A percentile compares a stretch with the other conserved stretches of the same genome.
Conservation (phyloP, 1,139 yeast genomes). For the Nematodospora anomalae region DNA sequence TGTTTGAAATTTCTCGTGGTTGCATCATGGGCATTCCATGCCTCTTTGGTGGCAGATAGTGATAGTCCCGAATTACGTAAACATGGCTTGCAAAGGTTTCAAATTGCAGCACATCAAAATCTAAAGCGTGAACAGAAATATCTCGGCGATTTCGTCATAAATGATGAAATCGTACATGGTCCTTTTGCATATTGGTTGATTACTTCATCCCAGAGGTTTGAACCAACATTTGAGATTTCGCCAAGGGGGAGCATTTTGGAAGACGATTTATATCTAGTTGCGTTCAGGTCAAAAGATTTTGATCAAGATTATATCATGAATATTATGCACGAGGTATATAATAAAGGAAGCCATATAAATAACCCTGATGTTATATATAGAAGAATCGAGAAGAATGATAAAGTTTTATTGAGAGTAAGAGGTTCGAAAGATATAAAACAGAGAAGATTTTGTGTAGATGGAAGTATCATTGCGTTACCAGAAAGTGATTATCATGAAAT, state of each 20-base stretch:
- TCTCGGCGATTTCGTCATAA: slow-evolving; percentile 35
- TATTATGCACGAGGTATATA: slow-evolving; percentile 60
- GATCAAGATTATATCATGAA: slow-evolving; percentile 43
- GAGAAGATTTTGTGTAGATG: slow-evolving; percentile 57
- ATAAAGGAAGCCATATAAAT: slow-evolving; percentile 53
- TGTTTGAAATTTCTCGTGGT: slow-evolving; percentile 61
- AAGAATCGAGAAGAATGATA: slow-evolving; percentile 25
- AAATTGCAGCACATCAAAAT: slow-evolving; percentile 62
- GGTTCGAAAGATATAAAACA: slow-evolving; percentile 19
- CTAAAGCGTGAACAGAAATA: slow-evolving; percentile 51
- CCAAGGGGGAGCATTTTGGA: slow-evolving; percentile 61
- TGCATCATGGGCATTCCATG: slow-evolving; percentile 83
- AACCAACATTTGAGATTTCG: slow-evolving; percentile 68
- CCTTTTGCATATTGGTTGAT: slow-evolving; percentile 69
- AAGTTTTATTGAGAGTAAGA: slow-evolving; percentile 26
- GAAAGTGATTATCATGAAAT: slow-evolving; percentile 22
- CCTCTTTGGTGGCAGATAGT: slow-evolving; percentile 77
- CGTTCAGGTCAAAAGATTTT: slow-evolving; percentile 44
- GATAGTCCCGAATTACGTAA: slow-evolving; percentile 67
- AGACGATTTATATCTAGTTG: slow-evolving; percentile 53
- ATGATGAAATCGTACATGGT: slow-evolving; percentile 22
- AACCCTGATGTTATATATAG: slow-evolving; percentile 47
- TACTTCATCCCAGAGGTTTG: slow-evolving; percentile 63
- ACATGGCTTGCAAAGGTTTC: slow-evolving; percentile 66
- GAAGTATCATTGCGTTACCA: slow-evolving; percentile 39